A percentile compares a stretch with the other conserved stretches of the same genome.
Evolutionary conservation across 495 filamentous ascomycete species (phyloP).

Genomic region (Podospora conica): DNA sequence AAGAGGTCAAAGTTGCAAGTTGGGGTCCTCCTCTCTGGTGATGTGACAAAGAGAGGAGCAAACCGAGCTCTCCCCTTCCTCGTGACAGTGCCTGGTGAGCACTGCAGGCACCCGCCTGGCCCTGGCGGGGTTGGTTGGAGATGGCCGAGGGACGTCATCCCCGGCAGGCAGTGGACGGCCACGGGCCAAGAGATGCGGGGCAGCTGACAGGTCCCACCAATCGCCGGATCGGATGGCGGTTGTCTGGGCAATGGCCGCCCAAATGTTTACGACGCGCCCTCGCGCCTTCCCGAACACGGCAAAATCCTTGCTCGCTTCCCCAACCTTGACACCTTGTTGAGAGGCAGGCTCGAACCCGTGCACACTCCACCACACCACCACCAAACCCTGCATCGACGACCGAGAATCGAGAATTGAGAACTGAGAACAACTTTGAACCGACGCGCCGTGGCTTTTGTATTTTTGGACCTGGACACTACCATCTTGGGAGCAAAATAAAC

Average conservation of each 20-base stretch:
- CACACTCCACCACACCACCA: slow-evolving; percentile 3
- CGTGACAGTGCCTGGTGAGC: slow-evolving; percentile 7
- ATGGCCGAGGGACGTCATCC: slow-evolving; percentile 14
- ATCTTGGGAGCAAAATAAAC: neutral
- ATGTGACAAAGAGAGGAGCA: neutral
- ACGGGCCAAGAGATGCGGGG: neutral
- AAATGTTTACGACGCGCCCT: slow-evolving; percentile 3
- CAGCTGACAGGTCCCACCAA: neutral
- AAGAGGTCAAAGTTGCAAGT: neutral
- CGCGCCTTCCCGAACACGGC: neutral
- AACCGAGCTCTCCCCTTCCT: neutral
- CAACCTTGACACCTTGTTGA: too few relatives aligned
- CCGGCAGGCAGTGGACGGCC: slow-evolving; percentile 12
- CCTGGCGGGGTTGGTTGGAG: neutral
- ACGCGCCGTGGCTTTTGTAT: neutral
- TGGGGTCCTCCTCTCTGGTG: too few relatives aligned
- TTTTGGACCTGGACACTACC: neutral
- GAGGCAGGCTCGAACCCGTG: slow-evolving; percentile 8
- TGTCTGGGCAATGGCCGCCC: neutral
- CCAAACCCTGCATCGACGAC: slow-evolving; percentile 1
- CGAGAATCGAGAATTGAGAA: neutral
- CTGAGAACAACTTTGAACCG: neutral
- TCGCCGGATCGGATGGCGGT: neutral
- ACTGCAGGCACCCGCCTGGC: neutral
- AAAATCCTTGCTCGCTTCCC: slow-evolving; percentile 5